phyloP scores from a whole-genome alignment of 2,329 filamentous ascomycete species.

The Acephala macrosclerotiorum region DNA sequence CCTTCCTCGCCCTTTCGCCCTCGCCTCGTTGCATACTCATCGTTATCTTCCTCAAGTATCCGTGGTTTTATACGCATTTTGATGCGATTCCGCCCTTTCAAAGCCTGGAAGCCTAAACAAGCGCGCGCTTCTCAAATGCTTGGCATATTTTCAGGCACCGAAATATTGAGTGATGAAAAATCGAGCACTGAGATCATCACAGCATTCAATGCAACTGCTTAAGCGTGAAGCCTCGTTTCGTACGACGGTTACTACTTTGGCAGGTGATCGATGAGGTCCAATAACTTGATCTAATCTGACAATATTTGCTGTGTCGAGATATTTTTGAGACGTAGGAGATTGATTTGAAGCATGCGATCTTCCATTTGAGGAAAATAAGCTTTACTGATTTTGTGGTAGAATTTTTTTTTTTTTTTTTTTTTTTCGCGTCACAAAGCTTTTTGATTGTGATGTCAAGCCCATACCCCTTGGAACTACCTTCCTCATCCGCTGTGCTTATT shows the following conservation, averaged over 20 bases:
- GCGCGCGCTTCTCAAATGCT: neutral
- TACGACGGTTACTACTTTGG: constrained; percentile 36
- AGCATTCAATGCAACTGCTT: constrained; percentile 23
- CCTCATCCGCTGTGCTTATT: too few species aligned
- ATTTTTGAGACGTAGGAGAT: neutral
- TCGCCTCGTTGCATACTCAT: neutral
- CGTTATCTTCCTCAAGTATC: neutral
- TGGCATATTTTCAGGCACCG: constrained; percentile 4
- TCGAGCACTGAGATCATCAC: constrained; percentile 37
- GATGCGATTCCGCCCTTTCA: neutral
- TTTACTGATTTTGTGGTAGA: neutral
- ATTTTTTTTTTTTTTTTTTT: neutral
- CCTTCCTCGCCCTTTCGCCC: neutral
- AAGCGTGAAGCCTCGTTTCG: constrained; percentile 36
- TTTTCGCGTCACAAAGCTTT: neutral
- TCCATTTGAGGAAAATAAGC: neutral
- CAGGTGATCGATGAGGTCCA: constrained; percentile 37
- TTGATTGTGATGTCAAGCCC: too few species aligned
- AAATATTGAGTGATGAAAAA: constrained; percentile 40
- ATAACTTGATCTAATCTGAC: constrained; percentile 47
- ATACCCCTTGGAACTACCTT: too few species aligned
- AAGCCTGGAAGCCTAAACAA: constrained; percentile 2
- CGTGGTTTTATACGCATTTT: neutral
- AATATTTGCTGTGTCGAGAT: constrained; percentile 21
- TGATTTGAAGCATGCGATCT: neutral